phyloP scores from a whole-genome alignment of 2,329 filamentous ascomycete genomes.

The Cercospora citrullina region DNA sequence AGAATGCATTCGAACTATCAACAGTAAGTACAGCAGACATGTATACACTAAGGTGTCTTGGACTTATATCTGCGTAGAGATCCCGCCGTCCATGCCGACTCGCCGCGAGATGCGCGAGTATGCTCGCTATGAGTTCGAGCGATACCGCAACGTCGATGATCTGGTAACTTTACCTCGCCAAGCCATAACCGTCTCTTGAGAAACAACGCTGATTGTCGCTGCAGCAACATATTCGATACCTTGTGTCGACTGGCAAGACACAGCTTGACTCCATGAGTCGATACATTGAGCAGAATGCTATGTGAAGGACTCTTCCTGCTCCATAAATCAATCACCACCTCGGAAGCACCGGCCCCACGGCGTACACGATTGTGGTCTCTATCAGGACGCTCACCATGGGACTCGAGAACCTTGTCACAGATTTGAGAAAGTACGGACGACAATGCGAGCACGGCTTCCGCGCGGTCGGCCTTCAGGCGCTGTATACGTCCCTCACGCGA shows the following conservation, averaged over 20 bases:
- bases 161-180: constrained; percentile 40
- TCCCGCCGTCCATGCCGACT: constrained; percentile 39
- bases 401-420: neutral
- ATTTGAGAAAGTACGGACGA: neutral
- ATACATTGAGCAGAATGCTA: constrained; percentile 39
- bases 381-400: neutral
- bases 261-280: constrained; percentile 53
- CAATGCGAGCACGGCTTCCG: neutral
- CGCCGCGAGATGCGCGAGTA: constrained; percentile 50
- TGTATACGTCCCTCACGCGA: neutral
- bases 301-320: neutral
- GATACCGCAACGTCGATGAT: constrained; percentile 49
- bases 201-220: constrained; percentile 18
- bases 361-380: neutral
- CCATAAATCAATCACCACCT: neutral
- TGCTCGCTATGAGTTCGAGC: constrained; percentile 52
- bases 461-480: neutral
- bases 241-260: constrained; percentile 53
- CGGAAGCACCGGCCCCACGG: neutral
- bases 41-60: no score
- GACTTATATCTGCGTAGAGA: constrained; percentile 28
- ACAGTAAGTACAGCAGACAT: constrained; percentile 18
- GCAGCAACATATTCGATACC: constrained; percentile 50
- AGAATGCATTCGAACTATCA: constrained; percentile 48
- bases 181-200: neutral